Base-by-base conservation (phyloP, 1,284 basidiomycete genomes). In the Anthracocystis setariae region DNA sequence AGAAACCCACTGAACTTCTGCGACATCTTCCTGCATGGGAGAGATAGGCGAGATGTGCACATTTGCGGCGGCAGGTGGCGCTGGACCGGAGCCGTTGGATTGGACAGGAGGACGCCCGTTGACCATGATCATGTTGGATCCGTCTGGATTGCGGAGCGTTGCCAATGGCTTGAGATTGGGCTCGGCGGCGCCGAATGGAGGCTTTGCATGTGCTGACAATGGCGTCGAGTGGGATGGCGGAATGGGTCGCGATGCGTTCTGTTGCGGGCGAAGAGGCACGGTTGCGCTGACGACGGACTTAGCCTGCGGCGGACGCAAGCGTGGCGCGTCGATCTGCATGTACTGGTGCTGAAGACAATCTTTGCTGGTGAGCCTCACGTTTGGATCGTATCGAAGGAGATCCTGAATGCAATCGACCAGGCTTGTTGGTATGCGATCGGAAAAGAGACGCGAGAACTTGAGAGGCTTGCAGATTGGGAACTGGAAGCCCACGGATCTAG, bases 401-500 rank as follows among this genome's bases (percentile, higher is more conserved):
- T 94, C 92, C 39, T 90, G 88, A 79, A 99, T 95, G 84, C 94
- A 95, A 76, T 97, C 90, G 74, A 98, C 86, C 45, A 99, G 86
- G 45, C 90, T 91, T 49, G 87, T 84, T 8, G 94, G 93, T 17
- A 94, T 89, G 23, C 86, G 88, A 56, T 87, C 88, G 63, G 92
- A 91, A 80, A 98, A 98, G 17, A 92, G 87, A 3, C 88, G 86
- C 40, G 89, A 87, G 61, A 97, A 88, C 64, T 91, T 88, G 75
- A 87, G 88, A 2, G 95, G 95, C 50, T 86, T 86, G 68, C 88
- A 87, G 87, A 92, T 93, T 48, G 91, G 92, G 84, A 97, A 98
- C 25, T 87, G 86, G 82, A 94, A 96, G n/a, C 93, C 93, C 57
- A 92, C 89, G 35, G 87, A 87, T 79, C 89, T 89, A 10, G 93